Evolutionary conservation across 208 protist genomes (phyloP).

Genomic region (Leishmania amazonensis): DNA sequence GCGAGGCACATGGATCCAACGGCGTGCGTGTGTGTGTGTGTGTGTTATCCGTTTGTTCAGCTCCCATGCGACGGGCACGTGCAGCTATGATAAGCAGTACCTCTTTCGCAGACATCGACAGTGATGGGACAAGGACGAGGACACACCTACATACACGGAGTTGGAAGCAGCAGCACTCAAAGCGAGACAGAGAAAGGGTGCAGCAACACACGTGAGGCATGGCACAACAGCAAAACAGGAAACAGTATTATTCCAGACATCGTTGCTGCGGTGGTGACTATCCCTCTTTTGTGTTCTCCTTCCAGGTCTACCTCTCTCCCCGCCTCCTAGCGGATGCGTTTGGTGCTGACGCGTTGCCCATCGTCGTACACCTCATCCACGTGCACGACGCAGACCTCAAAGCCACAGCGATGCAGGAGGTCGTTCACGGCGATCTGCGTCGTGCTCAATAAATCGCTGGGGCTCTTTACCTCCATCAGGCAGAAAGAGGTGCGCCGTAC

Average conservation of each 20-base stretch:
- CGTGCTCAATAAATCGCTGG: slow-evolving; percentile 65
- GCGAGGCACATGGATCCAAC: no score
- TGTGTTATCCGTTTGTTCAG: not conserved
- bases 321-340: slow-evolving; percentile 15
- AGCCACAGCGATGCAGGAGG: slow-evolving; percentile 62
- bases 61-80: not conserved
- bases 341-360: slow-evolving; percentile 20
- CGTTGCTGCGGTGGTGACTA: not conserved
- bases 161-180: not conserved
- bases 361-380: slow-evolving; percentile 82
- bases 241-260: not conserved
- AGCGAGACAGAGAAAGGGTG: not conserved
- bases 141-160: not conserved
- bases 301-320: not conserved
- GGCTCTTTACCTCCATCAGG: slow-evolving; percentile 84
- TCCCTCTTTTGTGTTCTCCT: not conserved
- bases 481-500: slow-evolving; percentile 30
- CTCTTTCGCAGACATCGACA: not conserved
- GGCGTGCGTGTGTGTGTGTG: not conserved
- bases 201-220: not conserved
- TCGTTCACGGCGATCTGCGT: slow-evolving; percentile 77
- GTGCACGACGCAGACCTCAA: slow-evolving; percentile 85
- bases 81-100: not conserved
- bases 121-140: not conserved
- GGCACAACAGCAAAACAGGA: not conserved